phyloP scores from a whole-genome alignment of 169 alveolate genomes.

The Eimeria brunetti region DNA sequence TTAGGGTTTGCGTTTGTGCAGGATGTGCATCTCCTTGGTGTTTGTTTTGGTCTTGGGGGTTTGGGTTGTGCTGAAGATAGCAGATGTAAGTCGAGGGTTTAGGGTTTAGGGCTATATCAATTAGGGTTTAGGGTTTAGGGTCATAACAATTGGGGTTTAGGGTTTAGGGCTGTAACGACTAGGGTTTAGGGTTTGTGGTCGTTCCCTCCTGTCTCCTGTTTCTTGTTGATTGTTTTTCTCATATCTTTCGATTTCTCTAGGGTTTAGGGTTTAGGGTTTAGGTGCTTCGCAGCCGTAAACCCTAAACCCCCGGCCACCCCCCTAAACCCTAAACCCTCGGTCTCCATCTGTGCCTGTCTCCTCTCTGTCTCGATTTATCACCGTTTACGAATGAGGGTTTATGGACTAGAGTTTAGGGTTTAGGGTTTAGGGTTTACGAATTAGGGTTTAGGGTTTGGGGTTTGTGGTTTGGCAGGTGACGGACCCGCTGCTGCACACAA shows the following conservation, averaged over 20 bases:
- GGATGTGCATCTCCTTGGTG: constrained; percentile 37
- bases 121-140: no score
- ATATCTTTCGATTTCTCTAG: no score
- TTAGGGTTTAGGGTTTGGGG: constrained; percentile 36
- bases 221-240: no score
- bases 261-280: no score
- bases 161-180: no score
- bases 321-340: constrained; percentile 26
- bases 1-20: constrained; percentile 13
- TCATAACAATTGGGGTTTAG: no score
- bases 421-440: constrained; percentile 1
- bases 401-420: not conserved
- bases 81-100: constrained; percentile 2
- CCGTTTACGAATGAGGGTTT: not conserved
- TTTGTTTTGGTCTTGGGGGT: constrained; percentile 14
- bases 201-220: no score
- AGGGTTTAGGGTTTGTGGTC: no score
- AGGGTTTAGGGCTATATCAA: no score
- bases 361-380: not conserved
- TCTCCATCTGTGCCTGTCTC: not conserved
- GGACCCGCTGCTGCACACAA: constrained; percentile 47
- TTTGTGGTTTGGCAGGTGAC: constrained; percentile 22
- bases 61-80: constrained; percentile 6
- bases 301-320: not conserved
- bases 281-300: not conserved